Evolutionary conservation across 768 basidiomycete genomes (phyloP).

Genomic region (Lentinula sp.): DNA sequence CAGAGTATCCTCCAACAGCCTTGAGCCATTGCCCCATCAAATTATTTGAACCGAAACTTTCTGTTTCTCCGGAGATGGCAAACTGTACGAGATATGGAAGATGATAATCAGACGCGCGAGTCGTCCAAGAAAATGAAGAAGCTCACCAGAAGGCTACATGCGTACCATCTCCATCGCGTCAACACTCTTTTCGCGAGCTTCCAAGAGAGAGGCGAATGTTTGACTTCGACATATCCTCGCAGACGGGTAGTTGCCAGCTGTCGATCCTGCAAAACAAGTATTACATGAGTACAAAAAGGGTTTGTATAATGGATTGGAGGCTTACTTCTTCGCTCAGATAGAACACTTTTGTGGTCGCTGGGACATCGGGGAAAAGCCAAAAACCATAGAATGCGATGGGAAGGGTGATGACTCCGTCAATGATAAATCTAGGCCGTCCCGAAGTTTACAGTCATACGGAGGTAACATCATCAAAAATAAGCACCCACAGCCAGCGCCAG

Average conservation of each 20-base stretch:
- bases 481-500: constrained; percentile 60
- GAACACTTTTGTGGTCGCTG: constrained; percentile 54
- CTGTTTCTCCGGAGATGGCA: constrained; percentile 59
- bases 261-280: constrained; percentile 41
- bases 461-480: background rate
- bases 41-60: constrained; percentile 65
- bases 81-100: constrained; percentile 32
- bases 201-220: constrained; percentile 38
- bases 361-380: constrained; percentile 67
- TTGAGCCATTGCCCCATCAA: constrained; percentile 71
- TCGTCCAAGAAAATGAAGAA: background rate
- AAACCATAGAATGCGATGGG: constrained; percentile 72
- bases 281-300: background rate
- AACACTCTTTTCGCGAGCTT: constrained; percentile 40
- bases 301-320: constrained; percentile 8
- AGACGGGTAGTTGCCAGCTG: constrained; percentile 44
- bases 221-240: constrained; percentile 31
- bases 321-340: constrained; percentile 55
- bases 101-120: background rate
- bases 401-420: constrained; percentile 65
- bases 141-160: constrained; percentile 54
- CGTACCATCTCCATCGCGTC: constrained; percentile 63
- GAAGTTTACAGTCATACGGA: too few species aligned
- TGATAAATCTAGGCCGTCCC: constrained; percentile 41
- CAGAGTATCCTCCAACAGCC: constrained; percentile 52